A percentile compares a stretch with the other conserved stretches of the same genome.
These are phyloP conservation scores for Saccharum spontaneum DNA, from an alignment of 176 grass and related monocot species.

Conservation along the genomic window DNA sequence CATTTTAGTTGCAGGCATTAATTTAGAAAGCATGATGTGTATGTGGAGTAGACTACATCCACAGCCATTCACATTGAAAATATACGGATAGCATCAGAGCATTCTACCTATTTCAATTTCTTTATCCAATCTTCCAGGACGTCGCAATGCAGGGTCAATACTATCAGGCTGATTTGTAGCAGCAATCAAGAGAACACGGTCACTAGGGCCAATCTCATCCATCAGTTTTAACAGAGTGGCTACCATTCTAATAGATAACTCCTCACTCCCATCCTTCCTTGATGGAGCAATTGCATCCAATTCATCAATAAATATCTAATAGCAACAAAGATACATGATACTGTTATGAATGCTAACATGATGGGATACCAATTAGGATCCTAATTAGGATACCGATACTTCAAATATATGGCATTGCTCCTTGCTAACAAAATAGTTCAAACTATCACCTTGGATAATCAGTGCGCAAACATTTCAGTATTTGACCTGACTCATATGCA, in stretches of 20 bases:
- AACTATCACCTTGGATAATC: not conserved
- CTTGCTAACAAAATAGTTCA: not conserved
- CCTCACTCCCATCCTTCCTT: slow-evolving; percentile 77
- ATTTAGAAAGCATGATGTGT: slow-evolving; percentile 5
- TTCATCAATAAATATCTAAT: slow-evolving; percentile 94
- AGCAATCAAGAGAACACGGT: slow-evolving; percentile 79
- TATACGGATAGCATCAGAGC: slow-evolving; percentile 23
- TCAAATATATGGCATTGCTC: not conserved
- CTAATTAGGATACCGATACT: too few species aligned
- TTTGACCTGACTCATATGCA: not conserved
- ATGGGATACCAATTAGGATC: too few species aligned
- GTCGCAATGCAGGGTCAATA: slow-evolving; percentile 82
- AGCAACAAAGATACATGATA: too few species aligned
- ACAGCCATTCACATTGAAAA: not conserved
- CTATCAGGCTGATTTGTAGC: slow-evolving; percentile 81
- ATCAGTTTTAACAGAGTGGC: slow-evolving; percentile 82
- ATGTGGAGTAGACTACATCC: not conserved
- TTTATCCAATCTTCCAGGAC: slow-evolving; percentile 73
- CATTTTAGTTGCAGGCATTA: not conserved
- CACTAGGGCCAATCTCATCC: slow-evolving; percentile 73
- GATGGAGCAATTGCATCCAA: slow-evolving; percentile 93
- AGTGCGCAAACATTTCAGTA: not conserved
- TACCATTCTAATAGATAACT: slow-evolving; percentile 89
- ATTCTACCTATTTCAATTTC: slow-evolving; percentile 93
- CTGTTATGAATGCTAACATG: too few species aligned